Conservation (phyloP, 768 basidiomycete species). For the Hypsizygus marmoreus region DNA sequence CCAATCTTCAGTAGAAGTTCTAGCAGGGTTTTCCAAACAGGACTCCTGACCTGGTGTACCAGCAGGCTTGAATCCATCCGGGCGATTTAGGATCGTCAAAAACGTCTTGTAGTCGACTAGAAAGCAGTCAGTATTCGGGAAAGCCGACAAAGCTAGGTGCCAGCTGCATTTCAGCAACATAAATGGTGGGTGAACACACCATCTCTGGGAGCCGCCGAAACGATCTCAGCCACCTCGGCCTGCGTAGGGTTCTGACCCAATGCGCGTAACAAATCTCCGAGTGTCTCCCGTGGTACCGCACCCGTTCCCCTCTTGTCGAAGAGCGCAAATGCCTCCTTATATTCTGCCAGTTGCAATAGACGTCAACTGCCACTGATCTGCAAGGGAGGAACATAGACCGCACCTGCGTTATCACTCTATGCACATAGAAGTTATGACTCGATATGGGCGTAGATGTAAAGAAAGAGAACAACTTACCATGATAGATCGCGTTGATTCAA, state of each 20-base stretch:
- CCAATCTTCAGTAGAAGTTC: slow-evolving; percentile 1
- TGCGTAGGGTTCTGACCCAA: slow-evolving; percentile 99
- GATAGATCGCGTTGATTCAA: slow-evolving; percentile 17
- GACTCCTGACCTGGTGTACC: slow-evolving; percentile 18
- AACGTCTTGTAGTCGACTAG: slow-evolving; percentile 93
- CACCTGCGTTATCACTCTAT: slow-evolving; percentile 45
- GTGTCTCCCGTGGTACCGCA: slow-evolving; percentile 79
- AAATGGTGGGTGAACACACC: slow-evolving; percentile 42
- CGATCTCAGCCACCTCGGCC: slow-evolving; percentile 89
- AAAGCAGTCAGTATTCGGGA: background rate
- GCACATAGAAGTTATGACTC: background rate
- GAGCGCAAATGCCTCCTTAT: slow-evolving; percentile 96
- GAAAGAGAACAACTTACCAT: slow-evolving; percentile 27
- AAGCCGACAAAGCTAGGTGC: background rate
- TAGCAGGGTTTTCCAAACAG: background rate
- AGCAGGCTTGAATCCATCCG: slow-evolving; percentile 96
- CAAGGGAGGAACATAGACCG: slow-evolving; percentile 1
- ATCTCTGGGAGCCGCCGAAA: slow-evolving; percentile 70
- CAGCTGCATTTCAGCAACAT: slow-evolving; percentile 1
- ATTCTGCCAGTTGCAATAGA: slow-evolving; percentile 54
- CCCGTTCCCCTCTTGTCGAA: slow-evolving; percentile 98
- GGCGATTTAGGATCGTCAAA: slow-evolving; percentile 87
- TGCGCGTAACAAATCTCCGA: slow-evolving; percentile 92
- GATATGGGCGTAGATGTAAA: background rate
- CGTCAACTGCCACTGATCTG: background rate